Evolutionary conservation across 1,284 basidiomycete species (phyloP), one percentile per base, ranked within the genome.

Genomic region (Agroathelia rolfsii): DNA sequence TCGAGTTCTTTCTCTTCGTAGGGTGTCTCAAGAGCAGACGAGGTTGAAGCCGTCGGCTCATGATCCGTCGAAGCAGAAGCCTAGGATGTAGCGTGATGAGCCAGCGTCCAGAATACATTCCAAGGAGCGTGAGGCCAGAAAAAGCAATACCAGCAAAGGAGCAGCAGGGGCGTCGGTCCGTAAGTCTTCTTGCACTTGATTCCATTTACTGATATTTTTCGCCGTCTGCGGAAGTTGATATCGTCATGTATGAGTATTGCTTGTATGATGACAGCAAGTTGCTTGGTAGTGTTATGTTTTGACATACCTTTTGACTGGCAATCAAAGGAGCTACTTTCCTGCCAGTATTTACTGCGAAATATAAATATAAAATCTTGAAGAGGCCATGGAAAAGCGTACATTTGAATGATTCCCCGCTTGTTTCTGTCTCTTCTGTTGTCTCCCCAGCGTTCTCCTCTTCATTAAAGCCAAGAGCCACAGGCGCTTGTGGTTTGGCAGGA

Each of bases 131-230:
- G 43, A 52, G 48, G 47, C 46, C 48, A 52, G 47, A 50, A 45
- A 50, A 49, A 35, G 46, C 47, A 41, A 36, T 53, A 66, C 63
- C 59, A 52, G 47, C 53, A 48, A 43, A 39, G 51, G 36, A 38
- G 56, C 39, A 29, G 51, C 38, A 34, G 51, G 37, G 33, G 45
- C 38, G 40, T 49, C 47, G 34, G 38, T 68, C 61, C 20, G 66
- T 72, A 18, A 93, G 67, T 87, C 89, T 55, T 78, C 79, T 58
- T 92, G 86, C 11, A 90, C 86, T 59, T 81, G 83, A 52, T 90
- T 94, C 90, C 90, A 95, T 49, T 95, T 94, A 49, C 70, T 79
- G 51, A 96, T 94, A 47, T 93, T 90, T 53, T 74, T 84, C 30
- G 72, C 80, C 28, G 78, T 83, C 88, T 93, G 38, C 14, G 32